Evolutionary conservation across 176 grass and related monocot genomes (phyloP).

Genomic region (Tillandsia fasciculata): DNA sequence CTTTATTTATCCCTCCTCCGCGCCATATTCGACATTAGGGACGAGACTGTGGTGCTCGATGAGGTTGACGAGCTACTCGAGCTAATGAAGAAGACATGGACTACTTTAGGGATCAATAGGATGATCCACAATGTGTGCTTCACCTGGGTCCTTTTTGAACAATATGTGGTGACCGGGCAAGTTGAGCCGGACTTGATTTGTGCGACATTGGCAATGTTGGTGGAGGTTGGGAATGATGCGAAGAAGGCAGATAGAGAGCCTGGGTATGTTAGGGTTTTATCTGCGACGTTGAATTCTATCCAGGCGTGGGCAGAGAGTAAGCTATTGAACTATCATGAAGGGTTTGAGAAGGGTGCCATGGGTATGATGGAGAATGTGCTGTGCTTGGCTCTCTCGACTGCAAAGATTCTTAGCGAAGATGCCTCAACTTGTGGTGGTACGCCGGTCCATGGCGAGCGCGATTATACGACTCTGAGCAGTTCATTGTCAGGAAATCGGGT

Average conservation of each 20-base stretch:
- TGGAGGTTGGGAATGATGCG: slow-evolving; percentile 29
- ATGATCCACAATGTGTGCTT: slow-evolving; percentile 54
- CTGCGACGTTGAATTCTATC: slow-evolving; percentile 31
- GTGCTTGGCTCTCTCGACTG: slow-evolving; percentile 27
- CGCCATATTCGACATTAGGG: slow-evolving; percentile 43
- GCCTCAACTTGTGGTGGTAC: slow-evolving; percentile 12
- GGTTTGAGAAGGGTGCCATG: slow-evolving; percentile 22
- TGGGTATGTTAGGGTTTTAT: slow-evolving; percentile 37
- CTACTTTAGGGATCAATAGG: slow-evolving; percentile 34
- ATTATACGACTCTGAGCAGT: slow-evolving; percentile 6
- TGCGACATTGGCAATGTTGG: slow-evolving; percentile 46
- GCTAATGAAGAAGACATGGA: slow-evolving; percentile 60
- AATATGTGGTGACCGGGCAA: slow-evolving; percentile 39
- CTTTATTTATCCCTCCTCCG: slow-evolving; percentile 50
- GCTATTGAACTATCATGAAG: slow-evolving; percentile 53
- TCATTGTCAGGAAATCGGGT: slow-evolving; percentile 25
- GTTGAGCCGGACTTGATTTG: slow-evolving; percentile 36
- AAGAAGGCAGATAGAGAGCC: slow-evolving; percentile 25
- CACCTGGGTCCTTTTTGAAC: slow-evolving; percentile 65
- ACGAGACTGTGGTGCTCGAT: slow-evolving; percentile 52
- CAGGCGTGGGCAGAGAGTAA: slow-evolving; percentile 49
- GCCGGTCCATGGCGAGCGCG: slow-evolving; percentile 6
- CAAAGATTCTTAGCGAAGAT: slow-evolving; percentile 36
- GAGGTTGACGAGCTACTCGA: slow-evolving; percentile 67
- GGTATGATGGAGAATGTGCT: slow-evolving; percentile 41